These are phyloP conservation scores for Salix viminalis DNA, from an alignment of 345 rosid genomes.

Conservation along the genomic window DNA sequence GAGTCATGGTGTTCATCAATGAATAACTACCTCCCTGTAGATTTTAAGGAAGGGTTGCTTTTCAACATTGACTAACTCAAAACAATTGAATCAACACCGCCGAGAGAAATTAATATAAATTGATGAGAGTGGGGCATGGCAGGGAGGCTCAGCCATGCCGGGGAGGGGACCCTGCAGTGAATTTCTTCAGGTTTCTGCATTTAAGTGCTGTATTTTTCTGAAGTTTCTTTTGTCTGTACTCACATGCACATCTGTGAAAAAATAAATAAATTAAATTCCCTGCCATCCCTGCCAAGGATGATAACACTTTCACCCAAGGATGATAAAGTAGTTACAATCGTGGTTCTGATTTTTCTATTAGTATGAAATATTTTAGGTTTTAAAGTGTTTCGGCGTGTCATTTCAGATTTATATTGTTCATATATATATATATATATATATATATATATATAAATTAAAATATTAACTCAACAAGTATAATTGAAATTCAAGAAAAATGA, in stretches of 20 bases:
- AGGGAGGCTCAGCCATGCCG: background rate
- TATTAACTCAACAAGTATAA: too few species aligned
- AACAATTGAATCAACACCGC: background rate
- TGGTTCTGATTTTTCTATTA: rapidly evolving
- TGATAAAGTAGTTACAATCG: rapidly evolving
- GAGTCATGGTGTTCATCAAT: background rate
- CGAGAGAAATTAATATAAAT: too few species aligned
- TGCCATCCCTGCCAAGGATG: background rate
- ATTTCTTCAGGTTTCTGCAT: background rate
- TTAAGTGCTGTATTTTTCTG: background rate
- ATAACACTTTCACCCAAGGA: background rate
- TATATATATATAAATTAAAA: too few species aligned
- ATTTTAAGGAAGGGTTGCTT: background rate
- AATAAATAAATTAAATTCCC: background rate
- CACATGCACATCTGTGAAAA: background rate
- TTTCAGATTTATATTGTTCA: too few species aligned
- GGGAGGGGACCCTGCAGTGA: slow-evolving; percentile 1
- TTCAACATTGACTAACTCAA: background rate
- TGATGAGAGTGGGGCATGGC: background rate
- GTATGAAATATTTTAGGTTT: rapidly evolving
- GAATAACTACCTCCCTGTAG: too few species aligned
- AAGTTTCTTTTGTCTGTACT: background rate
- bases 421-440: too few species aligned
- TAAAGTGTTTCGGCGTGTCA: rapidly evolving
- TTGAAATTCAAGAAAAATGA: too few species aligned